These are phyloP conservation scores for Rhizopogon parksii DNA, from an alignment of 1,284 basidiomycete species.

Conservation along the genomic window DNA sequence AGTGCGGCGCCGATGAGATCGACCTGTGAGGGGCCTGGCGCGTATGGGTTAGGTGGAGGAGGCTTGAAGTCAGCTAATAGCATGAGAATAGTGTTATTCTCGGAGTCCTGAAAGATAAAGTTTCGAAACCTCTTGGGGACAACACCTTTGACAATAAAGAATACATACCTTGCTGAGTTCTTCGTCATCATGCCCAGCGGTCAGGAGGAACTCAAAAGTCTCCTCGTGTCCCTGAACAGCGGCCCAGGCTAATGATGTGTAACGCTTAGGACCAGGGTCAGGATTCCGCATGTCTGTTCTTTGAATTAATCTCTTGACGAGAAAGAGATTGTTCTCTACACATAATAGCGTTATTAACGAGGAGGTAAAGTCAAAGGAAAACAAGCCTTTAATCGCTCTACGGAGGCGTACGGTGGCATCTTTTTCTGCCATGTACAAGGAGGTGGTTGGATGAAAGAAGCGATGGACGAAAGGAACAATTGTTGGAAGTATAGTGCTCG, in stretches of 20 bases:
- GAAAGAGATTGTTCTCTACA: slow-evolving; percentile 85
- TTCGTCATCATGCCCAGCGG: slow-evolving; percentile 81
- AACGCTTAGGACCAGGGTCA: slow-evolving; percentile 64
- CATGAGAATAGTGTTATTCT: slow-evolving; percentile 87
- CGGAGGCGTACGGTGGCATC: slow-evolving; percentile 69
- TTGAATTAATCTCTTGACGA: slow-evolving; percentile 76
- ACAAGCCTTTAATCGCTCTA: slow-evolving; percentile 69
- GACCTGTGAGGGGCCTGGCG: slow-evolving; percentile 39
- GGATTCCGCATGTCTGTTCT: slow-evolving; percentile 84
- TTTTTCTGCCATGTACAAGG: slow-evolving; percentile 65
- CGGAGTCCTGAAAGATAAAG: slow-evolving; percentile 57
- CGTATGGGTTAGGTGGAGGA: slow-evolving; percentile 40
- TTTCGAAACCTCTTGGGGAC: slow-evolving; percentile 8
- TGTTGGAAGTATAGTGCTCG: slow-evolving; percentile 14
- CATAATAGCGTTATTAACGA: slow-evolving; percentile 11
- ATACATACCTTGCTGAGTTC: slow-evolving; percentile 77
- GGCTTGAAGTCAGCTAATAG: slow-evolving; percentile 74
- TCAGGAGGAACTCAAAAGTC: slow-evolving; percentile 82
- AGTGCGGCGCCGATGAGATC: slow-evolving; percentile 65
- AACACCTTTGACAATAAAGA: slow-evolving; percentile 4
- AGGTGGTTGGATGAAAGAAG: slow-evolving; percentile 18
- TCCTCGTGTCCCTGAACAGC: slow-evolving; percentile 80
- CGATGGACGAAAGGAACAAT: slow-evolving; percentile 24
- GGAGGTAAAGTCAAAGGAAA: slow-evolving; percentile 9
- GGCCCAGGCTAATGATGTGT: slow-evolving; percentile 85